These are phyloP conservation scores for Durusdinium trenchii DNA, from an alignment of 73 alveolate genomes.

Conservation along the genomic window DNA sequence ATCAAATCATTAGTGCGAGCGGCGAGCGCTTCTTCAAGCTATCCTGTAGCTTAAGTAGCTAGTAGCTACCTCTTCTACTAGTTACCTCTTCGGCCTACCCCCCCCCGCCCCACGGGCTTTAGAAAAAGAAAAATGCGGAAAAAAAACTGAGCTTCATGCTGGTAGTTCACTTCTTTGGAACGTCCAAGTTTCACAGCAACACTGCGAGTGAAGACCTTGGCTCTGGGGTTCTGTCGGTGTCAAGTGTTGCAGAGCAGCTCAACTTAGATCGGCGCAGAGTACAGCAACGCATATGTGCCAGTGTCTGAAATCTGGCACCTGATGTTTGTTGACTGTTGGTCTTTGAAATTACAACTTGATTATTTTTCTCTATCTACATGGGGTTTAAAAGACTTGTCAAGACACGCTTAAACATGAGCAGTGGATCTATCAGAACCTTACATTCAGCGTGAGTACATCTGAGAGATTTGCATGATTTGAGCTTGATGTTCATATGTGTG, in stretches of 20 bases:
- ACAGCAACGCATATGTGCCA: conserved; percentile 85
- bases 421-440: no score
- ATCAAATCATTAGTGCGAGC: no score
- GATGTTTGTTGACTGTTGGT: not conserved
- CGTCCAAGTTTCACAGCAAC: conserved; percentile 90
- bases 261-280: conserved; percentile 40
- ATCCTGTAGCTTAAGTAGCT: no score
- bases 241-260: not conserved
- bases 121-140: not conserved
- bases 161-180: conserved; percentile 78
- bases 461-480: no score
- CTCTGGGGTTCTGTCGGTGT: not conserved
- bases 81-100: no score
- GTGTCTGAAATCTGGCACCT: conserved; percentile 92
- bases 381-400: no score
- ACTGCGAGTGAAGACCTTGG: conserved; percentile 88
- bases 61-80: no score
- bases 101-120: not conserved
- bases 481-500: no score
- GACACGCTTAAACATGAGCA: no score
- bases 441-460: no score
- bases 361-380: conserved; percentile 71
- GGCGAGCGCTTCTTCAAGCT: no score
- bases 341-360: conserved; percentile 64
- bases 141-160: conserved; percentile 12